Evolutionary conservation across 2,329 filamentous ascomycete genomes (phyloP), one percentile per base, ranked within the genome.

Genomic region (Bretziella fagacearum): DNA sequence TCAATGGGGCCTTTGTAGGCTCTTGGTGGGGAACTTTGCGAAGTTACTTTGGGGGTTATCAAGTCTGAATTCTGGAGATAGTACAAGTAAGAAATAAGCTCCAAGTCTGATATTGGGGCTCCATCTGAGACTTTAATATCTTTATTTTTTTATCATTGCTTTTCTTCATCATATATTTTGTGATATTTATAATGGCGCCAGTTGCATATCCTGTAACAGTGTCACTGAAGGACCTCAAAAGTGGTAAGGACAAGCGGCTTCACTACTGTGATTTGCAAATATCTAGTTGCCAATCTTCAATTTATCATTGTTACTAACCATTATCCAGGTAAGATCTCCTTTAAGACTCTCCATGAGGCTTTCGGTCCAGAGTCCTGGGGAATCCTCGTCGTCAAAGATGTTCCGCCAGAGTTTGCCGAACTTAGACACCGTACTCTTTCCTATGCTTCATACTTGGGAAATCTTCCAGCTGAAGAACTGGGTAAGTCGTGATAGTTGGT

Each of bases 301-400:
- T 11, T n/a, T 30, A 30, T n/a, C 4, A 30, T 11, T 55, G 32
- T 53, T 26, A 33, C 37, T 44, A 20, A 37, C 15, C 25, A 54
- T 25, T 41, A 46, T 35, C 15, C 53, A 84, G 81, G 76, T 17
- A 72, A 70, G 49, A 69, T 89, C 39, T 69, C 80, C 0, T 80
- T 84, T 45, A 70, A 74, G 48, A 73, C 73, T 0, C 69, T 91
- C 8, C 74, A 83, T 55, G 63, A 81, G 55, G 91, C 91, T 0
- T 96, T 98, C 59, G 91, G 91, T 0, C 85, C 87, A 1, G 77
- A 83, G 22, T 94, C 86, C 2, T 68, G 96, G 10, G 91, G 91
- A 0, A 94, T 98, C 45, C 79, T 98, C 47, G 67, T 96, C n/a
- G 87, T 98, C 41, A 85, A 82, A 59, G 84, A 86, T 58, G 74